These are phyloP conservation scores for Acanthamoeba healyi DNA, from an alignment of 208 protist species.

Conservation along the genomic window DNA sequence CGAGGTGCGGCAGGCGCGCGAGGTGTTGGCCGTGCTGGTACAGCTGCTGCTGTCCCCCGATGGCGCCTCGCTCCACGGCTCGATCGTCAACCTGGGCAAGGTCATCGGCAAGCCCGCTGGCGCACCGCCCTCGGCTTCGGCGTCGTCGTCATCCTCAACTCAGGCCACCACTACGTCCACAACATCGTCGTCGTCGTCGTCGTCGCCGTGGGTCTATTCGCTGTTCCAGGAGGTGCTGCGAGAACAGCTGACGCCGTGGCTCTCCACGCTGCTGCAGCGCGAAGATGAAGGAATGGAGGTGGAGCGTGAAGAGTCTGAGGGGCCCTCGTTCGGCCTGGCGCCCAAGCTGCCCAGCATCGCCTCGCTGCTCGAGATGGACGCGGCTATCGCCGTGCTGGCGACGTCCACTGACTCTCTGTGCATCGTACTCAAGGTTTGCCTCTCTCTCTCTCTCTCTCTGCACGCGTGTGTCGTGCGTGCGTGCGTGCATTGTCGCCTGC, in stretches of 20 bases:
- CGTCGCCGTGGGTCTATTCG: not conserved
- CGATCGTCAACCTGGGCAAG: slow-evolving; percentile 39
- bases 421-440: not conserved
- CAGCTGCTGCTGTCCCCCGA: slow-evolving; percentile 17
- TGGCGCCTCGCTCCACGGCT: not conserved
- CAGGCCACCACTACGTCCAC: not conserved
- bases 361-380: slow-evolving; percentile 16
- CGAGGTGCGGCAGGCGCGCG: not conserved
- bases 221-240: not conserved
- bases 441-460: not conserved
- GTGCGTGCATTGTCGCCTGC: not conserved
- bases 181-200: not conserved
- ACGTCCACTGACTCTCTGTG: slow-evolving; percentile 23
- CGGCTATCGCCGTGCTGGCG: slow-evolving; percentile 32
- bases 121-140: not conserved
- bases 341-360: slow-evolving; percentile 26
- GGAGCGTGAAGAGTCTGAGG: not conserved
- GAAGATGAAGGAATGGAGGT: not conserved
- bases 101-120: not conserved
- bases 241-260: not conserved
- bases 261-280: not conserved
- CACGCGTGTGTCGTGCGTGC: not conserved
- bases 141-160: not conserved
- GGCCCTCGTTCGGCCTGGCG: not conserved
- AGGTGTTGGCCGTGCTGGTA: not conserved